Percentiles rank a stretch among this genome's conserved stretches.
Conservation (phyloP, 306 rosid species). For the Corylus heterophylla region DNA sequence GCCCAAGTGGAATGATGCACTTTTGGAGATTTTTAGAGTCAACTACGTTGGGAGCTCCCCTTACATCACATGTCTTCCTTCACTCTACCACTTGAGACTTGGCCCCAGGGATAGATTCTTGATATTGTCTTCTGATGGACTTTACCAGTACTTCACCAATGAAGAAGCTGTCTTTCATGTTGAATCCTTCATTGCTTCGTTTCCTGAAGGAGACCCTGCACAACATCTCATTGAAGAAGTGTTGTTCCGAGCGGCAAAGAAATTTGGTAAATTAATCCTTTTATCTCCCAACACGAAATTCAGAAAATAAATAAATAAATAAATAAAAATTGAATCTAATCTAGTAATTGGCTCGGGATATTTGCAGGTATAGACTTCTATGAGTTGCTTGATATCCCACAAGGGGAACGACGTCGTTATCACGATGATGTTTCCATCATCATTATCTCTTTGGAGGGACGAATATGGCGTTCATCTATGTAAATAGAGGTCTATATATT, state of each 20-base stretch:
- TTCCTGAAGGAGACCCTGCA: conserved; percentile 85
- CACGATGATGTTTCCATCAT: conserved; percentile 81
- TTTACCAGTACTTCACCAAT: conserved; percentile 77
- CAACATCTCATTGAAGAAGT: conserved; percentile 75
- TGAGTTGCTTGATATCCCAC: conserved; percentile 79
- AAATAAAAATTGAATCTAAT: background rate
- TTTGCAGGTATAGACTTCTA: conserved; percentile 69
- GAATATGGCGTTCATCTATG: conserved; percentile 68
- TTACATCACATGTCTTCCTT: conserved; percentile 65
- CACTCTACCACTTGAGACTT: conserved; percentile 64
- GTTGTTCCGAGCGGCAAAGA: conserved; percentile 64
- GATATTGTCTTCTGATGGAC: conserved; percentile 87
- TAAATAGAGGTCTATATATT: conserved; percentile 29
- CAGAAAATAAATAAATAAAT: background rate
- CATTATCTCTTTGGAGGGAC: conserved; percentile 71
- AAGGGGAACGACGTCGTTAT: conserved; percentile 79
- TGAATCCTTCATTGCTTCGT: conserved; percentile 61
- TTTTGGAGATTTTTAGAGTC: conserved; percentile 74
- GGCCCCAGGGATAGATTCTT: conserved; percentile 61
- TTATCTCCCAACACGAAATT: background rate
- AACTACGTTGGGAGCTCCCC: conserved; percentile 69
- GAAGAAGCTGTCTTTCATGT: conserved; percentile 73
- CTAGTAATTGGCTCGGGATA: conserved; percentile 21
- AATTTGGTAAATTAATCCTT: conserved; percentile 50
- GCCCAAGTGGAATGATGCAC: conserved; percentile 79